Evolutionary conservation across 768 basidiomycete species (phyloP), one percentile per base, ranked within the genome.

Genomic region (Hygrocybe coccinea): DNA sequence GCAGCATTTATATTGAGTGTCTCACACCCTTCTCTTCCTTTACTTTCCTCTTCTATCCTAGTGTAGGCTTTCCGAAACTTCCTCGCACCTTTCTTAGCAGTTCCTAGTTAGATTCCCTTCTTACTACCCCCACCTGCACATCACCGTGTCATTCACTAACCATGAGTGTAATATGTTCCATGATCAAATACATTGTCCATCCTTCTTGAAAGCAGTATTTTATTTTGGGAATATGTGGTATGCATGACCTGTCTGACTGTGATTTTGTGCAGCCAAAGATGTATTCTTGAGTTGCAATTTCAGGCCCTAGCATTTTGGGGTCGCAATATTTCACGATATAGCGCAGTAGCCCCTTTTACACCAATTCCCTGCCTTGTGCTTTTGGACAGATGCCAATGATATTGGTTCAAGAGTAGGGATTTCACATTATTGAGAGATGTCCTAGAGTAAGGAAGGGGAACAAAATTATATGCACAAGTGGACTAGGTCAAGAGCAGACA

Each of bases 261-360:
- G 29, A 46, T 52, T 21, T 55, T 58, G n/a, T 57, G 57, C 57
- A 51, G 55, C 63, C 46, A 58, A 37, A 64, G 61, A 66, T 62
- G 55, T 59, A 65, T 44, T 35, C 10, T 41, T 65, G 66, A 41
- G 66, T 67, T 47, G 19, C 36, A 45, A 56, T 11, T 54, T 65
- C 54, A 53, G 59, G 58, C 56, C 34, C 4, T 19, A 67, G 55
- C 53, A 21, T 14, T 35, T 48, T n/a, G 15, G 7, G 38, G 55
- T 65, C 59, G 50, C 62, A 60, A 33, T 61, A 69, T 36, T 69
- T 69, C 15, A 65, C 58, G 44, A 65, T 62, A 55, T 66, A 67
- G n/a, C 46, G 21, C 17, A 36, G 46, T 47, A 19, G 25, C 21
- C 17, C 12, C 14, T 14, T 12, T 47, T 14, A 21, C 46, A 6